Evolutionary conservation across 148 eudicot genomes (phyloP).

Genomic region (Chenopodium berlandieri): DNA sequence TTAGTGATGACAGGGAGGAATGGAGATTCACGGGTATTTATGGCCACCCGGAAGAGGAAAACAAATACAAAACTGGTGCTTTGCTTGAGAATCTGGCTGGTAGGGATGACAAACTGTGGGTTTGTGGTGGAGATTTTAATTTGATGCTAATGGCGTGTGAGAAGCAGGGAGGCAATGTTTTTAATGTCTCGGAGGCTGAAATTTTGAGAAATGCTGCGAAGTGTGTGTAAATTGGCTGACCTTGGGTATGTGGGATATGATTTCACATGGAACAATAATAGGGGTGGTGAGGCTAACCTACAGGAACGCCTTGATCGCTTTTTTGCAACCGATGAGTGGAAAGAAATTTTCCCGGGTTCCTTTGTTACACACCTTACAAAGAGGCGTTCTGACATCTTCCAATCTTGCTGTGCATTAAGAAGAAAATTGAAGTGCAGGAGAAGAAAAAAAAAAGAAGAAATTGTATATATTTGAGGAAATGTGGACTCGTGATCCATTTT

Average conservation of each 20-base stretch:
- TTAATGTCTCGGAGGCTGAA: not conserved
- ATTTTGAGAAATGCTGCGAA: not conserved
- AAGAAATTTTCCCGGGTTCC: not conserved
- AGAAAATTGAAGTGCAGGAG: not conserved
- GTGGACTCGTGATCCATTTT: not conserved
- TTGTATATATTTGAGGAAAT: not conserved
- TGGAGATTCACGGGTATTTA: not conserved
- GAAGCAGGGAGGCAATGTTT: not conserved
- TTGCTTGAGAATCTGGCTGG: not conserved
- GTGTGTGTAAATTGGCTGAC: not conserved
- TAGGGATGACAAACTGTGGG: not conserved
- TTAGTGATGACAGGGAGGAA: not conserved
- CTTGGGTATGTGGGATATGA: not conserved
- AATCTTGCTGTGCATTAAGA: not conserved
- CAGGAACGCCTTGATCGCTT: not conserved
- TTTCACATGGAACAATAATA: not conserved
- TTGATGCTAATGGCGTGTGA: not conserved
- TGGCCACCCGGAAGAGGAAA: too few relatives aligned
- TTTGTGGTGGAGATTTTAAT: not conserved
- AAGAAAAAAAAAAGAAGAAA: not conserved
- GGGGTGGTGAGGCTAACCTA: not conserved
- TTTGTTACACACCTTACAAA: not conserved
- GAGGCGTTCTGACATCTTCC: not conserved
- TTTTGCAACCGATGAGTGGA: not conserved
- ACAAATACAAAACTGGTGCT: not conserved